Conservation (phyloP, 2,329 filamentous ascomycete genomes). For the Niveomyces coronatus region DNA sequence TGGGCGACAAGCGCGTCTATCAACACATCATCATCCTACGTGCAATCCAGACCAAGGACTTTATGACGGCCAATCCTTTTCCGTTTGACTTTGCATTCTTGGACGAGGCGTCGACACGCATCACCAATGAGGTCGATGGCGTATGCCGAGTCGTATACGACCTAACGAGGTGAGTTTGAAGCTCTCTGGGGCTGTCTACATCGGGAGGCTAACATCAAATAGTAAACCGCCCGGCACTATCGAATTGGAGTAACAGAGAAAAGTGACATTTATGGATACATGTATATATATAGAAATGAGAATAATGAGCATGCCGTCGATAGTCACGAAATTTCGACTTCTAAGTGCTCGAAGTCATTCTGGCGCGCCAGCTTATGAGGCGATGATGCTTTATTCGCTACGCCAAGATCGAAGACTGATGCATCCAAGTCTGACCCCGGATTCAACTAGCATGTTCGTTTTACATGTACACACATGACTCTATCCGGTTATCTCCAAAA, state of each 20-base stretch:
- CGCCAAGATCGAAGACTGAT: too few species aligned
- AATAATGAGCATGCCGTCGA: too few species aligned
- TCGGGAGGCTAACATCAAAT: slow-evolving; percentile 6
- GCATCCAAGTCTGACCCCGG: too few species aligned
- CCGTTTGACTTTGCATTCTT: slow-evolving; percentile 56
- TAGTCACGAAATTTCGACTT: too few species aligned
- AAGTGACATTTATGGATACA: too few species aligned
- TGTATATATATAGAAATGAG: too few species aligned
- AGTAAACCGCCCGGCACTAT: slow-evolving; percentile 62
- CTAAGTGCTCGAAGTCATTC: too few species aligned
- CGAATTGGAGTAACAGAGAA: slow-evolving; percentile 66
- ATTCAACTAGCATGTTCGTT: too few species aligned
- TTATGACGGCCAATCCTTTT: slow-evolving; percentile 67
- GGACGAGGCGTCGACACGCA: slow-evolving; percentile 52
- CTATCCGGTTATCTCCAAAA: too few species aligned
- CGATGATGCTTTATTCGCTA: too few species aligned
- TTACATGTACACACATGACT: too few species aligned
- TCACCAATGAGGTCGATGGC: slow-evolving; percentile 57
- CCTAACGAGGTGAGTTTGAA: slow-evolving; percentile 33
- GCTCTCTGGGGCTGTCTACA: background rate
- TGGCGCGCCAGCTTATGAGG: too few species aligned
- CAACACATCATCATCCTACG: slow-evolving; percentile 26
- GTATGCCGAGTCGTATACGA: slow-evolving; percentile 64
- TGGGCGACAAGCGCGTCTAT: slow-evolving; percentile 54
- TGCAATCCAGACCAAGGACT: slow-evolving; percentile 31